Evolutionary conservation across 352 stramenopile species (phyloP), one percentile per base, ranked within the genome.

Genomic region (Blastocystis sp.): DNA sequence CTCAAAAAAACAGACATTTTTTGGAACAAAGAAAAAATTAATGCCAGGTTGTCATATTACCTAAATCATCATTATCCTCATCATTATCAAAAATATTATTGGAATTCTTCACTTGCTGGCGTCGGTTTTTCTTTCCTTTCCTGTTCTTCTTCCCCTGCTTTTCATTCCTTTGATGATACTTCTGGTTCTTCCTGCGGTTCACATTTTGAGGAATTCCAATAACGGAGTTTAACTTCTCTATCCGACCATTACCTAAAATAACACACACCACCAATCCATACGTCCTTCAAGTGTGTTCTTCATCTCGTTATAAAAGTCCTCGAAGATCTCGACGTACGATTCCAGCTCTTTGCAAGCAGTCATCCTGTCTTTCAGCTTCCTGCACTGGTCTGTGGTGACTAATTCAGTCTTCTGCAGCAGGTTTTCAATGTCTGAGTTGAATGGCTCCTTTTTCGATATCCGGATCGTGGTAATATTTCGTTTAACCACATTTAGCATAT

Each of bases 271-370:
- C 11, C 45, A 45, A 61, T 18, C 8, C 69, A 34, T 29, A 80
- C 69, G 50, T 68, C 73, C 73, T 45, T 84, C 73, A n/a, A 37
- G 41, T 15, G 73, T 34, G 4, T 59, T 84, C 26, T 66, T 29
- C 47, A 84, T 53, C 53, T 84, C 73, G 47, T 66, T 84, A 29
- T 69, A 34, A 55, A 84, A 84, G 56, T 84, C 73, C 11, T 23
- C 13, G 43, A 84, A 66, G 43, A 68, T 66, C 18, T 84, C 53
- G 4, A 84, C 50, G 8, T 11, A 66, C 8, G 26, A 26, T 11
- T 18, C 11, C 26, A 66, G 43, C 11, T 68, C 39, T 18, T 66
- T 68, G 39, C 73, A 68, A 2, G 73, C 11, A 11, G 26, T 66
- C 73, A 84, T 84, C 47, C 68, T 84, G 29, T 41, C 29, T 2